These are phyloP conservation scores for Ceratobasidium sp. DNA, from an alignment of 1,284 basidiomycete species.

Conservation along the genomic window DNA sequence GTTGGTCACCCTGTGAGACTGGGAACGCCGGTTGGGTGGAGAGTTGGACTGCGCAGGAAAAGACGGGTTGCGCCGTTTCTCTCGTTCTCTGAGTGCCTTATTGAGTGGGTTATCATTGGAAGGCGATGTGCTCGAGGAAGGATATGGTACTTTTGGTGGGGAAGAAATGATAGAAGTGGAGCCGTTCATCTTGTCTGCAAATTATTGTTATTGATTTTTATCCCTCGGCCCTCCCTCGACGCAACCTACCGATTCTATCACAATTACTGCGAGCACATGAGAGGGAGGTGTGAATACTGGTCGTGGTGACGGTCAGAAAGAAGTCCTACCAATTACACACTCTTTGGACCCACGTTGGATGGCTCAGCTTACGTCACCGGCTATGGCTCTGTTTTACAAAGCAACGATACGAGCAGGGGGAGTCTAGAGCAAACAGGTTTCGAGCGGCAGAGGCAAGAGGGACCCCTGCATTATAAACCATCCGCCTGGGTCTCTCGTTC, in stretches of 20 bases:
- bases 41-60: constrained; percentile 15
- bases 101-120: constrained; percentile 20
- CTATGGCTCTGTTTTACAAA: background rate
- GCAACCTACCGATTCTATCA: constrained; percentile 15
- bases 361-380: constrained; percentile 33
- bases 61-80: constrained; percentile 20
- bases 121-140: constrained; percentile 22
- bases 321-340: background rate
- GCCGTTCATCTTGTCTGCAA: constrained; percentile 8
- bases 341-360: constrained; percentile 26
- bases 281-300: background rate
- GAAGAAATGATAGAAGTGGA: constrained; percentile 29
- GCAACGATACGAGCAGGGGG: constrained; percentile 7
- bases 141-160: constrained; percentile 34
- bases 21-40: constrained; percentile 15
- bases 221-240: background rate
- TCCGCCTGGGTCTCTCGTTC: background rate
- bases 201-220: background rate
- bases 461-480: constrained; percentile 22
- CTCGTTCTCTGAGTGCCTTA: constrained; percentile 24
- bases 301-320: background rate
- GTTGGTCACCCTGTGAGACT: constrained; percentile 27
- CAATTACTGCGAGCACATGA: background rate
- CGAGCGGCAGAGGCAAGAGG: background rate
- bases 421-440: background rate